These are phyloP conservation scores for Chloroidium sp. DNA, from an alignment of 163 green algal genomes.

Conservation along the genomic window DNA sequence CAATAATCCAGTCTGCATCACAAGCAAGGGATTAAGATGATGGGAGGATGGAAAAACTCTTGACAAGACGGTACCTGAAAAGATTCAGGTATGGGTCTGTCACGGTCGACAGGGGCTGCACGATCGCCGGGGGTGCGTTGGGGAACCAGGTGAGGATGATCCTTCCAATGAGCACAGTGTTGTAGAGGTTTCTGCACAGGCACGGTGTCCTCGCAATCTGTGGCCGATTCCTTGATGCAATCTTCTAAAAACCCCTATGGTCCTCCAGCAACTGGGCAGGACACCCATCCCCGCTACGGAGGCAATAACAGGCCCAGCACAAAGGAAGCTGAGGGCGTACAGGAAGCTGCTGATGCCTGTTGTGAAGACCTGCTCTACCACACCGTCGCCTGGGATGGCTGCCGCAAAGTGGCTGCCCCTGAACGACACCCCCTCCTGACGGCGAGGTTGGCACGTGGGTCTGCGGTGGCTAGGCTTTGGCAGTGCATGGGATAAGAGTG, in stretches of 20 bases:
- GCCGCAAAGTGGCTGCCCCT: constrained; percentile 56
- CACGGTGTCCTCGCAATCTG: neutral
- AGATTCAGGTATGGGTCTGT: constrained; percentile 95
- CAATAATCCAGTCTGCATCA: too few species aligned
- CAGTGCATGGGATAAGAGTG: neutral
- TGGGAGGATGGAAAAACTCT: too few species aligned
- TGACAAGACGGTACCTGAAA: constrained; percentile 40
- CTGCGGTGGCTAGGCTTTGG: neutral
- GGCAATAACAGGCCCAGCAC: neutral
- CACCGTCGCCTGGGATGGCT: constrained; percentile 80
- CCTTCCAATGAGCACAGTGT: constrained; percentile 82
- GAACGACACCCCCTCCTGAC: neutral
- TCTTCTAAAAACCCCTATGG: neutral
- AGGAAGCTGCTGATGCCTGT: constrained; percentile 68
- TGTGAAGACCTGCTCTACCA: constrained; percentile 82
- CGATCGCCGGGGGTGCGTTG: constrained; percentile 61
- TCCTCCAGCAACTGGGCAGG: neutral
- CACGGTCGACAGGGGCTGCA: constrained; percentile 68
- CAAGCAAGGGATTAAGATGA: too few species aligned
- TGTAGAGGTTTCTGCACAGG: constrained; percentile 81
- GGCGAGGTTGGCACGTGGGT: too few species aligned
- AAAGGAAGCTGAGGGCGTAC: constrained; percentile 23
- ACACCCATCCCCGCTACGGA: neutral
- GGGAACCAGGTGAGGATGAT: constrained; percentile 95
- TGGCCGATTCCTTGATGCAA: neutral